Conservation (phyloP, 129 eudicot genomes). For the Arctium lappa region DNA sequence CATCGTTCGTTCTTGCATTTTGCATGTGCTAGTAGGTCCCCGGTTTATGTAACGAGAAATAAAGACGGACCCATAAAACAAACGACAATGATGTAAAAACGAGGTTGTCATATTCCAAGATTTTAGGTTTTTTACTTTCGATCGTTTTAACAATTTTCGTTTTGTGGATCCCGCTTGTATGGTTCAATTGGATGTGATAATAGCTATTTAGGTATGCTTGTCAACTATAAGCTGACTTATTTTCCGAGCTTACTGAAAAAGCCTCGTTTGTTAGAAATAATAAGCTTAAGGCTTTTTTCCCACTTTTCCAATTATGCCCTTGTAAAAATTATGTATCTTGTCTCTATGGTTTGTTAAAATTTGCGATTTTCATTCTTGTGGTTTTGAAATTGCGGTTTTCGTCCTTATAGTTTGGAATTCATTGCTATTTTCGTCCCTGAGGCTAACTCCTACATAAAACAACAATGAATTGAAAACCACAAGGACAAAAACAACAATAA, state of each 20-base stretch:
- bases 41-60: neutral
- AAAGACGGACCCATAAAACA: neutral
- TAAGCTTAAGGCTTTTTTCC: neutral
- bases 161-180: neutral
- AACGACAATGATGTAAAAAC: neutral
- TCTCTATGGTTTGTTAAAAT: neutral
- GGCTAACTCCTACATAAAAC: too few species aligned
- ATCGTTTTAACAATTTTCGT: neutral
- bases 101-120: neutral
- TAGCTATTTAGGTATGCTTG: neutral
- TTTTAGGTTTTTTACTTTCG: neutral
- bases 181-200: neutral
- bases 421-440: too few species aligned
- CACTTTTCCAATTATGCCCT: neutral
- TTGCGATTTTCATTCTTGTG: neutral
- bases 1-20: neutral
- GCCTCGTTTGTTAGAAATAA: neutral
- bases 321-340: neutral
- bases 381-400: neutral
- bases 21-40: conserved; percentile 11
- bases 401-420: neutral
- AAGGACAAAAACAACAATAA: too few species aligned
- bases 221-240: neutral
- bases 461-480: too few species aligned
- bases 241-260: neutral